A percentile compares a stretch with the other conserved stretches of the same genome.
Conservation (phyloP, 768 basidiomycete genomes). For the Tylopilus sp. region DNA sequence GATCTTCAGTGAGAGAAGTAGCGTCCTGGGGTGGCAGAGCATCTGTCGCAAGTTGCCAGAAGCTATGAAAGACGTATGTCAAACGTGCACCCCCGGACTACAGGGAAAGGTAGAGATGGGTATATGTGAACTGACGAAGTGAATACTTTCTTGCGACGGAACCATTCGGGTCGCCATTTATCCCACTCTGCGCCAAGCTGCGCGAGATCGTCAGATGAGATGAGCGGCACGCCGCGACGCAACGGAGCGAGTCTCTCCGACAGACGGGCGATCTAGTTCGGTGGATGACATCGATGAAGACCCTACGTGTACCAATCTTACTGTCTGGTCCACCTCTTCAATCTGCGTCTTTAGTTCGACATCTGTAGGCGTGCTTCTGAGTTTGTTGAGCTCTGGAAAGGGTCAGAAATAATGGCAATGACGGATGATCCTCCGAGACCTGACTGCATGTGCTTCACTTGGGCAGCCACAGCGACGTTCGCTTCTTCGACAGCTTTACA, state of each 20-base stretch:
- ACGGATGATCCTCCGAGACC: constrained; percentile 8
- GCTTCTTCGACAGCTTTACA: constrained; percentile 54
- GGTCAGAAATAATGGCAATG: constrained; percentile 8
- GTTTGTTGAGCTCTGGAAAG: constrained; percentile 56
- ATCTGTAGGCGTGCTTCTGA: constrained; percentile 68
- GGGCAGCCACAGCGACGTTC: constrained; percentile 48
- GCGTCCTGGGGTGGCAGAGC: constrained; percentile 64
- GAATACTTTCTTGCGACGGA: constrained; percentile 70
- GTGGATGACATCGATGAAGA: constrained; percentile 3
- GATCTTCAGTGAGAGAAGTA: constrained; percentile 63
- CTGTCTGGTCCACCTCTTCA: constrained; percentile 47
- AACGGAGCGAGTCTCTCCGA: constrained; percentile 57
- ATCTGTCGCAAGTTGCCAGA: constrained; percentile 74
- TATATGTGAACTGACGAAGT: constrained; percentile 25
- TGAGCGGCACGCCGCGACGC: constrained; percentile 56
- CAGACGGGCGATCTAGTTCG: constrained; percentile 46
- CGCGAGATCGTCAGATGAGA: constrained; percentile 69
- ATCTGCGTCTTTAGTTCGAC: constrained; percentile 57
- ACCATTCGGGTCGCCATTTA: constrained; percentile 82
- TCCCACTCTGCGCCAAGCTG: constrained; percentile 71
- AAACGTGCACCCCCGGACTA: not conserved
- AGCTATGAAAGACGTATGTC: constrained; percentile 40
- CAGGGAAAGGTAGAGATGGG: not conserved
- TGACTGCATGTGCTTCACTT: constrained; percentile 45
- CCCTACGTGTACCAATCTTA: constrained; percentile 32